Evolutionary conservation across 2,329 filamentous ascomycete species (phyloP), one percentile per base, ranked within the genome.

Genomic region (Aspergillus nomiae): DNA sequence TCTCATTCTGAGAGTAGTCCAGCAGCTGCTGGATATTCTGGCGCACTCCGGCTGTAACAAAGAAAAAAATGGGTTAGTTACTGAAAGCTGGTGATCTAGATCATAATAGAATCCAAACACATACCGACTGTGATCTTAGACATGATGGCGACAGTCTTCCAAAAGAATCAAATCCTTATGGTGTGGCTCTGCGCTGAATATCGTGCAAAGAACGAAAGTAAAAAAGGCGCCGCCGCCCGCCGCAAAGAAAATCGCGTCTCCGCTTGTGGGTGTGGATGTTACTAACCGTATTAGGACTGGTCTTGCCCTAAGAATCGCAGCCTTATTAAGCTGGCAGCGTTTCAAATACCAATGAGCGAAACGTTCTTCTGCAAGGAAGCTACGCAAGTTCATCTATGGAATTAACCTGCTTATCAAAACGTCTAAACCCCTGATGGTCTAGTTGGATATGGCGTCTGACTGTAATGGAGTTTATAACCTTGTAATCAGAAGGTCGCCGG

Each of bases 1-100:
- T 97, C 83, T 91, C 92, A 83, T 96, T 89, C 77, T 87, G 87
- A 80, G 91, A 96, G 90, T 98, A 98, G 79, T 96, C 90, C 78
- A 99, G 91, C 78, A 99, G 88, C 82, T 95, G 88, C 83, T 90
- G 86, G 82, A 98, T 92, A 86, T 98, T 94, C 82, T 88, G 86
- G 88, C 94, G 92, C 88, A 96, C 93, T 91, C 93, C 92, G 88
- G 92, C 92, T 87, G 67, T 71, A 70, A 56, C 58, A 55, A 60
- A 55, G 65, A 64, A 53, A 53, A 30, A 19, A 38, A n/a, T 34
- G 6, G 63, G 57, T 61, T 54, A 14, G 43, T 14, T 21, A 26
- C 38, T 19, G n/a, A 56, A 53, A n/a, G 24, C 19, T 36, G 36
- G 32, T n/a, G 24, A 41, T 36, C 6, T 9, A 24, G 14, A 24